Conservation (phyloP, 2,329 filamentous ascomycete genomes). For the Pestalotiopsis fici region DNA sequence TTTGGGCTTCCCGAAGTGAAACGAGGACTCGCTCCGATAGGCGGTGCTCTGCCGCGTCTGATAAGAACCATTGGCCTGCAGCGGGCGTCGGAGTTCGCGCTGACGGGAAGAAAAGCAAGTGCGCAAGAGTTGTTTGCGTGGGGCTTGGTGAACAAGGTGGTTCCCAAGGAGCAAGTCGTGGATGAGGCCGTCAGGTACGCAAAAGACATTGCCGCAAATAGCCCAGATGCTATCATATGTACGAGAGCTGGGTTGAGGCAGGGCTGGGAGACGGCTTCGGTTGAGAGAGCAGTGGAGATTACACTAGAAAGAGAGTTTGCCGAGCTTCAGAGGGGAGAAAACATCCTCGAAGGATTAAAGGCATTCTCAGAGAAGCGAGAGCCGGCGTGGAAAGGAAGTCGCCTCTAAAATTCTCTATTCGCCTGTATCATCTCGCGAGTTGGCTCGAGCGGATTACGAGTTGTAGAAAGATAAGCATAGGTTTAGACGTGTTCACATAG, state of each 20-base stretch:
- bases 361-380: slow-evolving; percentile 29
- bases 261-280: slow-evolving; percentile 27
- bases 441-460: no score
- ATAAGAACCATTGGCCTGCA: slow-evolving; percentile 23
- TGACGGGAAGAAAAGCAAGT: slow-evolving; percentile 22
- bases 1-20: slow-evolving; percentile 46
- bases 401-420: slow-evolving; percentile 15
- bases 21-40: slow-evolving; percentile 22
- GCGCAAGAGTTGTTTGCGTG: slow-evolving; percentile 25
- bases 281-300: slow-evolving; percentile 23
- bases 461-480: no score
- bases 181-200: slow-evolving; percentile 79
- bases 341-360: slow-evolving; percentile 27
- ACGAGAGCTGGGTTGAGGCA: slow-evolving; percentile 24
- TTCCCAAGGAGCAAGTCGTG: slow-evolving; percentile 47
- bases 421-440: no score
- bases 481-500: no score
- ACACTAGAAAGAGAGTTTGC: slow-evolving; percentile 30
- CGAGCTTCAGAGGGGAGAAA: slow-evolving; percentile 29
- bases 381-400: slow-evolving; percentile 27
- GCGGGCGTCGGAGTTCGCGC: slow-evolving; percentile 23
- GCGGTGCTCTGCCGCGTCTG: slow-evolving; percentile 24
- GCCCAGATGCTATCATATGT: slow-evolving; percentile 26
- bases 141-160: slow-evolving; percentile 25
- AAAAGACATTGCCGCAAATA: slow-evolving; percentile 45